Conservation (phyloP, 2,329 filamentous ascomycete species). For the Phyllosticta paracitricarpa region DNA sequence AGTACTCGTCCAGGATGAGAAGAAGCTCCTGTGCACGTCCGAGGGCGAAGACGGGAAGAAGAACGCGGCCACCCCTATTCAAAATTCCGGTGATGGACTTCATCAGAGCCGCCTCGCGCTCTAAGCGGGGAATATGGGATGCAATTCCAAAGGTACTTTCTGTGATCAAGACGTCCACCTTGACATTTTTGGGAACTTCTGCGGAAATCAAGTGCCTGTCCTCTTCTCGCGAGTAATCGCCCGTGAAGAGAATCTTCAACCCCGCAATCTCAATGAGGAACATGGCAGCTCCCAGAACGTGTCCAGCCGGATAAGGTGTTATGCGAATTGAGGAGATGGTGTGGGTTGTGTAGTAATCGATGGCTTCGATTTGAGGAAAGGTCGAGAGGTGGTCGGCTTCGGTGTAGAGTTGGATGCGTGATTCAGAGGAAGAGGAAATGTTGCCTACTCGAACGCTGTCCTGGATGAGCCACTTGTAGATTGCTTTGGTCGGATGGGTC, state of each 20-base stretch:
- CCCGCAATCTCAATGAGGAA: slow-evolving; percentile 96
- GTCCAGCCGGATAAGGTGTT: slow-evolving; percentile 91
- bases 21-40: slow-evolving; percentile 89
- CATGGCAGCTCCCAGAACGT: slow-evolving; percentile 98
- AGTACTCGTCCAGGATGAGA: slow-evolving; percentile 93
- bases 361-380: slow-evolving; percentile 88
- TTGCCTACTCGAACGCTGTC: slow-evolving; percentile 86
- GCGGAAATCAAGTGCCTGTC: slow-evolving; percentile 93
- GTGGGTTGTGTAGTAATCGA: slow-evolving; percentile 96
- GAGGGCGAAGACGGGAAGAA: slow-evolving; percentile 92
- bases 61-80: slow-evolving; percentile 80
- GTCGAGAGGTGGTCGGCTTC: slow-evolving; percentile 93
- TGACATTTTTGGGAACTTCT: slow-evolving; percentile 76
- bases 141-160: slow-evolving; percentile 97
- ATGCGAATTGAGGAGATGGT: slow-evolving; percentile 94
- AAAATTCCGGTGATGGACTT: slow-evolving; percentile 87
- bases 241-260: slow-evolving; percentile 93
- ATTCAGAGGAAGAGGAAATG: slow-evolving; percentile 52
- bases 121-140: slow-evolving; percentile 79
- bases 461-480: slow-evolving; percentile 99
- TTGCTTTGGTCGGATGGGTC: slow-evolving; percentile 98
- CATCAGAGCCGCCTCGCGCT: slow-evolving; percentile 89
- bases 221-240: slow-evolving; percentile 92
- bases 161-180: slow-evolving; percentile 92
- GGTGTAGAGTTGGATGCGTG: slow-evolving; percentile 67